Evolutionary conservation across 768 basidiomycete species (phyloP).

Genomic region (Macrocybe gigantea): DNA sequence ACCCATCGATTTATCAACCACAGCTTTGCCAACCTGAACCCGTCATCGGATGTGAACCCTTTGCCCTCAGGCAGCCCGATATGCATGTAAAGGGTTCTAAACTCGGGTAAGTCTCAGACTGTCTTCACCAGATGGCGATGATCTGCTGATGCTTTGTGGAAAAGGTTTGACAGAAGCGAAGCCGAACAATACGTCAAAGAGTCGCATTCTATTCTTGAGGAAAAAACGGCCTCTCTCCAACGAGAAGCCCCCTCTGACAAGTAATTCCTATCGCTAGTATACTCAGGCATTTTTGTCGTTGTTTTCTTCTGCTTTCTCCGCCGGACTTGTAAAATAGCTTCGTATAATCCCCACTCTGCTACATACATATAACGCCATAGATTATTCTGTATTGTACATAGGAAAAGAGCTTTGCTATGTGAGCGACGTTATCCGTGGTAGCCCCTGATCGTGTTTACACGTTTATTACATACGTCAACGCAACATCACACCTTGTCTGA

Average conservation of each 20-base stretch:
- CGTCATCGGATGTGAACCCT: slow-evolving; percentile 77
- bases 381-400: not conserved
- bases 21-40: slow-evolving; percentile 82
- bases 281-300: not conserved
- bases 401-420: no score
- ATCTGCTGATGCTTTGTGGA: slow-evolving; percentile 6
- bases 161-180: slow-evolving; percentile 64
- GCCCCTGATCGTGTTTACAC: no score
- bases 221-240: slow-evolving; percentile 15
- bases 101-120: slow-evolving; percentile 49
- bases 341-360: not conserved
- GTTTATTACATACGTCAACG: no score
- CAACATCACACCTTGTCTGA: no score
- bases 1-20: slow-evolving; percentile 97
- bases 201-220: slow-evolving; percentile 49
- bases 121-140: not conserved
- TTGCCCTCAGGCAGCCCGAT: slow-evolving; percentile 82
- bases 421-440: no score
- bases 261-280: not conserved
- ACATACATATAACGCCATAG: no score
- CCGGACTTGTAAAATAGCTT: not conserved
- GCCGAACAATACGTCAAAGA: slow-evolving; percentile 59
- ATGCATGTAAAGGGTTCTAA: slow-evolving; percentile 79
- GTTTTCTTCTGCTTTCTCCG: not conserved
- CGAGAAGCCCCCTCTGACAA: not conserved